Base-by-base conservation (phyloP, 1,139 yeast species). In the Pichia sp. region DNA sequence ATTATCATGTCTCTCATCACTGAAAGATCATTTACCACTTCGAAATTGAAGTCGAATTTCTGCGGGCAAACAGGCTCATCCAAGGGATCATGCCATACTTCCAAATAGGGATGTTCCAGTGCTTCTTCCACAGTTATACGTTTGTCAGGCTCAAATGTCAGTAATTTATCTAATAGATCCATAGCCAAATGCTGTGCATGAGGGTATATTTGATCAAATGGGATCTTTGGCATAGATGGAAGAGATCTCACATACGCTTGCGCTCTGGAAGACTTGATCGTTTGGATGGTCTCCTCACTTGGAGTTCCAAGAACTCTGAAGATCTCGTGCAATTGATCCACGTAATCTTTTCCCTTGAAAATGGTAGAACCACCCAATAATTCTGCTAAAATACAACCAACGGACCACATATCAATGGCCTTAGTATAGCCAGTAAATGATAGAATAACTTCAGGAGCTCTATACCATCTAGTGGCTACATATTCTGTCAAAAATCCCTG, bases 381-480 rank as follows among this genome's bases (percentile, higher is more conserved):
- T 61, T 92, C 98, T 0, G 97, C 98, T 48, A 92, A 69, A 49
- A 92, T 90, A 67, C 98, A 92, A 1, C 98, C 98, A 29, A 90
- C 95, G 0, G 96, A 86, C 98, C 98, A 92, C 44, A 92, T 75
- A 62, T 92, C 98, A 50, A 92, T 90, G 29, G 98, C 96, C 66
- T 87, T 88, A 5, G 97, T 85, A 65, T 92, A 92, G 50, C 88
- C 85, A 58, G 92, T 92, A 64, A 86, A 87, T 56, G 94, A 81
- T 47, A 92, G 73, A 92, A 92, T 92, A 64, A 92, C 87, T 62
- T 92, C 98, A 0, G 98, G 98, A 1, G 98, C 98, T 53, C 98
- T 71, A 65, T 92, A 92, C 97, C 98, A 92, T 60, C 97, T 73
- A 1, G 98, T 90, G 32, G 98, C 97, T 33, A 92, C 97, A 62